Percentiles rank a stretch among this genome's conserved stretches.
Evolutionary conservation across 305 asterid genomes (phyloP).

Genomic region (Petunia hybrid): DNA sequence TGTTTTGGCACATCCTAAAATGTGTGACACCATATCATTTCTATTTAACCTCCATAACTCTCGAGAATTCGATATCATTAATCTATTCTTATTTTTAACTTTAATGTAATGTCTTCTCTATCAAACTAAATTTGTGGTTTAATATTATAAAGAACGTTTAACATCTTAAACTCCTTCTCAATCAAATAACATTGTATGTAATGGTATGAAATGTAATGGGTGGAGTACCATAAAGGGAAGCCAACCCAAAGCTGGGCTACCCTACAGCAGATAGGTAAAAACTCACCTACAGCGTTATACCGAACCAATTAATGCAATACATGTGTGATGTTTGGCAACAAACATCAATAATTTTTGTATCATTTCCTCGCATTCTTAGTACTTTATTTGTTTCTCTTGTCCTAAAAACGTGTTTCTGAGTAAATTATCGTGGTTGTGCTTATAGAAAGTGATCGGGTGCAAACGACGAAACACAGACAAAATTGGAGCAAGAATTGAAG

Average conservation of each 20-base stretch:
- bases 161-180: neutral
- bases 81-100: neutral
- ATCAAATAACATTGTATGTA: neutral
- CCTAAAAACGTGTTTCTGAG: too few species aligned
- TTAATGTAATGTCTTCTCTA: constrained; percentile 1
- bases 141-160: neutral
- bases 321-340: too few species aligned
- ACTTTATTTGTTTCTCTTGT: too few species aligned
- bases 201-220: neutral
- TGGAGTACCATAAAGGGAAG: neutral
- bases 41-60: neutral
- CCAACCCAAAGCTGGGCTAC: neutral
- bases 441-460: too few species aligned
- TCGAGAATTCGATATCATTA: neutral
- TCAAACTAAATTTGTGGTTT: neutral
- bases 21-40: neutral
- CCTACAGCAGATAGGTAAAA: neutral
- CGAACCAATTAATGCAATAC: too few species aligned
- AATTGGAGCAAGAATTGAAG: too few species aligned
- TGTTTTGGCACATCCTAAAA: neutral
- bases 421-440: too few species aligned
- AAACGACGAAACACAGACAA: too few species aligned
- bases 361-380: too few species aligned
- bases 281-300: too few species aligned
- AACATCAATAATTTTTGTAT: too few species aligned